Base-by-base conservation (phyloP, 768 basidiomycete species). In the Chlorophyllum brunneum region DNA sequence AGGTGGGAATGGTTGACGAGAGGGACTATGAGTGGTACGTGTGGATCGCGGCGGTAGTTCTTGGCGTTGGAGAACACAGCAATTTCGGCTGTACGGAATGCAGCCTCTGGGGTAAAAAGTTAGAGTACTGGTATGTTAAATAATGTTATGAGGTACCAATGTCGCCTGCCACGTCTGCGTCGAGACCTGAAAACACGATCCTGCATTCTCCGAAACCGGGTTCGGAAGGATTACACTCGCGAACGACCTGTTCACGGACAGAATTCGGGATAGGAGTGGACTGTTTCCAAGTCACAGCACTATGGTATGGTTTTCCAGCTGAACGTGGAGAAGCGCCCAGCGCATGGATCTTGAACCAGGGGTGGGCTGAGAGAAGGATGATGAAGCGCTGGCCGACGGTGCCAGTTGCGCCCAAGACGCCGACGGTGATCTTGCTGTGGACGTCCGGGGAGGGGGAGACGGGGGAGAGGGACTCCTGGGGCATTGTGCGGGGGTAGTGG, bases 11-110 rank as follows among this genome's bases (percentile, higher is more conserved):
- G 76, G 72, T 99, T 99, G 59, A 95, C 95, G 60, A 97, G 85
- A 10, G 97, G 97, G 2, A 99, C 97, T 70, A 98, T 81, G 64
- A 99, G 88, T 0, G 97, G 97, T 5, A 95, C 92, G 58, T 83
- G 75, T 2, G 93, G 92, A 66, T 98, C 95, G 16, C 95, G 77
- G 42, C 97, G 82, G 70, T 86, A 92, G 69, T 94, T 97, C 71
- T 95, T 97, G n/a, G 95, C 85, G 58, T 99, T 98, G 18, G 93
- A 95, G 70, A 98, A 99, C 9, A 99, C 86, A 50, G 88, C 83
- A 20, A 95, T 80, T 61, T 98, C 88, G 18, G 95, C 92, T 13
- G 77, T 66, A 58, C 95, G 78, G 70, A 98, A 95, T 0, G 88
- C 85, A 23, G 76, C 71, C 76, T 99, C 95, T 97, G 65, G 7